Conservation (phyloP, 2,329 filamentous ascomycete species). For the Botrytis deweyae region DNA sequence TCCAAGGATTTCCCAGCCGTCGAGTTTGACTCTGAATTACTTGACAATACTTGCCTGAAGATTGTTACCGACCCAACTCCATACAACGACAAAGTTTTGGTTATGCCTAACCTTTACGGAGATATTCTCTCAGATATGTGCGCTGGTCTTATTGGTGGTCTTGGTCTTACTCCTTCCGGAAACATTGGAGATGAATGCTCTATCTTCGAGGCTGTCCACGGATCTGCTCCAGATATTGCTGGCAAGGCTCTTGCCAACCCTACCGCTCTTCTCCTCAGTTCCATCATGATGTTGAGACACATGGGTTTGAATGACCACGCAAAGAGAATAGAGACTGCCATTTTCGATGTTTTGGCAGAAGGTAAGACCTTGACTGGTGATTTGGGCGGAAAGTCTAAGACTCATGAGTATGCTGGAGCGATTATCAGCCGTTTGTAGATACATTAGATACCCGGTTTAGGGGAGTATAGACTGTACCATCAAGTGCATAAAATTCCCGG, state of each 20-base stretch:
- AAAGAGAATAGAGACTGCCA: conserved; percentile 85
- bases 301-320: conserved; percentile 90
- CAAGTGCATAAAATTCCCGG: conserved; percentile 14
- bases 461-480: conserved; percentile 39
- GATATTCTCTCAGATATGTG: conserved; percentile 99
- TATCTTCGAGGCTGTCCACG: conserved; percentile 99
- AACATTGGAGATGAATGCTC: conserved; percentile 99
- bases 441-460: conserved; percentile 32
- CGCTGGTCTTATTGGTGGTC: conserved; percentile 95
- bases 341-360: conserved; percentile 92
- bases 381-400: conserved; percentile 94
- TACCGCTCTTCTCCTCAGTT: conserved; percentile 89
- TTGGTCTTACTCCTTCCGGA: conserved; percentile 93
- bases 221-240: conserved; percentile 93
- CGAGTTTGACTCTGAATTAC: conserved; percentile 95
- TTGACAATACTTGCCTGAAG: conserved; percentile 99
- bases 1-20: conserved; percentile 94
- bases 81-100: conserved; percentile 99
- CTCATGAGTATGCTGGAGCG: conserved; percentile 85
- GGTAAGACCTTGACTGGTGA: conserved; percentile 96
- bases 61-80: conserved; percentile 94
- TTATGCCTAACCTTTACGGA: conserved; percentile 98
- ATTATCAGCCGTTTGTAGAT: conserved; percentile 64
- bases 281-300: conserved; percentile 99
- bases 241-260: conserved; percentile 97